phyloP scores from a whole-genome alignment of 768 basidiomycete species.

The Suillus subluteus region DNA sequence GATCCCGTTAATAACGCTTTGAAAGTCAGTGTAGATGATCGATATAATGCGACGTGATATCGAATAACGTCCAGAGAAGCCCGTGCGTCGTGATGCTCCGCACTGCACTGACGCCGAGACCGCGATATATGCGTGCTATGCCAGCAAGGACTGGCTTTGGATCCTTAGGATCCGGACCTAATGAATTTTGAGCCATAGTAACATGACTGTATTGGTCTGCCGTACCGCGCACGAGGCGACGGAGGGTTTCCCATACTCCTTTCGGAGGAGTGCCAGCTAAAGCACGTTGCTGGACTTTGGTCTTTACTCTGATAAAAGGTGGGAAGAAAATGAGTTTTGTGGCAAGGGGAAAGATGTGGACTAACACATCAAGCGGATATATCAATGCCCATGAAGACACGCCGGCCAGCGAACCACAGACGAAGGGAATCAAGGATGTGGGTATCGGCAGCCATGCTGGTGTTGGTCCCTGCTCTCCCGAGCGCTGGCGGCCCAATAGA shows the following conservation, averaged over 20 bases:
- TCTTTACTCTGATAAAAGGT: slow-evolving; percentile 69
- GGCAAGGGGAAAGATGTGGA: slow-evolving; percentile 10
- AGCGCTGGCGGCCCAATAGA: slow-evolving; percentile 74
- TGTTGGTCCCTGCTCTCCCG: slow-evolving; percentile 79
- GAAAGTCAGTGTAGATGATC: slow-evolving; percentile 52
- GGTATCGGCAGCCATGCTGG: slow-evolving; percentile 89
- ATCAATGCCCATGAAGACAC: slow-evolving; percentile 90
- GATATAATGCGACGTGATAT: slow-evolving; percentile 75
- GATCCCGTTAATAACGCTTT: not conserved
- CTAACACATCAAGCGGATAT: slow-evolving; percentile 93
- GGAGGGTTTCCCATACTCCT: slow-evolving; percentile 72
- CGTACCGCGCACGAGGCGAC: slow-evolving; percentile 79
- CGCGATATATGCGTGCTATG: slow-evolving; percentile 85
- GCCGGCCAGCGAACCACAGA: slow-evolving; percentile 89
- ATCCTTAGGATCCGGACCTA: slow-evolving; percentile 78
- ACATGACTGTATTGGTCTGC: slow-evolving; percentile 9
- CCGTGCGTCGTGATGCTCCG: slow-evolving; percentile 95
- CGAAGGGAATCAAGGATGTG: slow-evolving; percentile 79
- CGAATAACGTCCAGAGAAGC: slow-evolving; percentile 91
- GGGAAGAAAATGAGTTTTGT: slow-evolving; percentile 7
- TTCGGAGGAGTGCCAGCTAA: slow-evolving; percentile 78
- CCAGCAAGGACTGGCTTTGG: slow-evolving; percentile 81
- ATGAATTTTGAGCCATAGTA: slow-evolving; percentile 9
- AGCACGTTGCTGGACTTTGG: slow-evolving; percentile 93
- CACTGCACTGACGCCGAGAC: slow-evolving; percentile 90